Base-by-base conservation (phyloP, 2,329 filamentous ascomycete species). In the Lasiodiplodia theobromae region DNA sequence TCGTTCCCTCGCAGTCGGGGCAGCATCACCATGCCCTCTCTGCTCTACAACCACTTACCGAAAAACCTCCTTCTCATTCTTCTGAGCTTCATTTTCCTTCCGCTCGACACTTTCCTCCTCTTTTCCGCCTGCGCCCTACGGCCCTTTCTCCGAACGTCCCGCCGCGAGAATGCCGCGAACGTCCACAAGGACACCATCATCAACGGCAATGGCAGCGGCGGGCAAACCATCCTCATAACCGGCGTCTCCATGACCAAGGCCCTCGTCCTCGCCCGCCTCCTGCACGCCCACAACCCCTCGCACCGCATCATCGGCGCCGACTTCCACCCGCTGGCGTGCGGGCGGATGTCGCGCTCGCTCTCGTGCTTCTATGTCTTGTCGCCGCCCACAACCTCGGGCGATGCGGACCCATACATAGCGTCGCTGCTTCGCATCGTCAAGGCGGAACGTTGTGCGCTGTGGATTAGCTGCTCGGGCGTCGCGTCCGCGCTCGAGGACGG, bases 231-330 rank as follows among this genome's bases (percentile, higher is more conserved):
- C 44, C 84, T 94, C 16, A 86, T 94, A 52, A 93, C 91, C 0
- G 91, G 92, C 2, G 84, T 93, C 2, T 87, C 88, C 56, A 94
- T 92, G 86, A 84, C 87, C 53, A 92, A 93, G 75, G 91, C 91
- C 4, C 82, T 94, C 3, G 81, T 83, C 0, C 80, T 94, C 10
- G 89, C 91, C 4, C 86, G 92, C 40, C 77, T 86, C 3, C 91
- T 93, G 77, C 84, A 90, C 72, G 78, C 85, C 28, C 47, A 37
- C 60, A 37, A 28, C 28, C 83, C 85, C 1, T 89, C 90, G 2
- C 89, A 93, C 76, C 84, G 84, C n/a, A 90, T 94, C 49, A 85
- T 94, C 51, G 91, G 90, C 4, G 91, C 90, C 12, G 91, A 93
- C 73, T 87, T 89, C 64, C 84, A 87, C 58, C 77, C 82, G 1